These are phyloP conservation scores for Xylariaceae sp. DNA, from an alignment of 2,329 filamentous ascomycete species.

Conservation along the genomic window DNA sequence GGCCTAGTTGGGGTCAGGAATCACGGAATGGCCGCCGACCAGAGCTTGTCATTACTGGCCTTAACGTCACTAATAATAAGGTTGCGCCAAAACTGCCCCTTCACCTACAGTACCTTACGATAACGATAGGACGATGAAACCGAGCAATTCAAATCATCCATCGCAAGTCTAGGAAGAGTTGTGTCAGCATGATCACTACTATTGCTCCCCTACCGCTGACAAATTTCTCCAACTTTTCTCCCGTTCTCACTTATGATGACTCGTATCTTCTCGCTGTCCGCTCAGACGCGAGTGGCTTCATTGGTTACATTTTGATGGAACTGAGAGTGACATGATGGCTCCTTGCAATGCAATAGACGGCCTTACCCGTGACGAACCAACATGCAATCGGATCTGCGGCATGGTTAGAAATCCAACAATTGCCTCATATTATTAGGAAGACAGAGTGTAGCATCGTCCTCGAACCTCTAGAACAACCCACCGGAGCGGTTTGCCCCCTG, in stretches of 20 bases:
- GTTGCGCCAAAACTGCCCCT: conserved; percentile 4
- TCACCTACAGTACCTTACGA: conserved; percentile 1
- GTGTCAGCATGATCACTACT: neutral
- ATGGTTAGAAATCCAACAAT: conserved; percentile 10
- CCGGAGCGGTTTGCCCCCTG: too few species aligned
- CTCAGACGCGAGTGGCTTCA: too few species aligned
- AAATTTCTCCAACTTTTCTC: conserved; percentile 1
- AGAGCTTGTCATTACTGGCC: conserved; percentile 10
- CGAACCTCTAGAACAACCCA: too few species aligned
- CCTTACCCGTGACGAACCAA: conserved; percentile 4
- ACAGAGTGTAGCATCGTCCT: neutral
- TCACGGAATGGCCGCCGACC: conserved; percentile 12
- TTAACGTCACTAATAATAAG: conserved; percentile 4
- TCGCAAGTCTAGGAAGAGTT: neutral
- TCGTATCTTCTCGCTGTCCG: too few species aligned
- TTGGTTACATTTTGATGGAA: neutral
- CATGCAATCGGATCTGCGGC: conserved; percentile 16
- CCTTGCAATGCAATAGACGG: neutral
- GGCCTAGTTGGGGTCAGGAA: neutral
- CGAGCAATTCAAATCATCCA: conserved; percentile 6
- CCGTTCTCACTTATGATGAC: neutral
- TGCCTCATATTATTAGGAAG: conserved; percentile 6
- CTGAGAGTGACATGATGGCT: neutral
- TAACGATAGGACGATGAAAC: neutral
- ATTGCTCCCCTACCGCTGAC: conserved; percentile 15